Conservation (phyloP, 371 early-diverging fungal species). For the Saksenaea vasiformis region DNA sequence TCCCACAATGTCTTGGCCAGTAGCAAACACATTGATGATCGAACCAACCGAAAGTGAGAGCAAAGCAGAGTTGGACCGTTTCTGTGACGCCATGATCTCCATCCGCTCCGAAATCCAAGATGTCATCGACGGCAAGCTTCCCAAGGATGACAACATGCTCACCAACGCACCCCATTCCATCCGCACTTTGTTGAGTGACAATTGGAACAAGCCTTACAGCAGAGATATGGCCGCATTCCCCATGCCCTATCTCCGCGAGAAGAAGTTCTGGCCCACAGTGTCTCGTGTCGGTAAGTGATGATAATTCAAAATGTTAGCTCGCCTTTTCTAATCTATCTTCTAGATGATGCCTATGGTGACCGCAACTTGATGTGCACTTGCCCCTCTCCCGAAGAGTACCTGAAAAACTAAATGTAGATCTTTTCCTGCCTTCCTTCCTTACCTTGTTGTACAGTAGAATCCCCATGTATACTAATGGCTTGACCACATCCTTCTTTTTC, state of each 20-base stretch:
- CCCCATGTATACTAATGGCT: neutral
- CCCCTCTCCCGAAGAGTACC: constrained; percentile 63
- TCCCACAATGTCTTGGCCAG: constrained; percentile 99
- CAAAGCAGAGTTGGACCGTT: constrained; percentile 91
- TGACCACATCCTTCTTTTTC: neutral
- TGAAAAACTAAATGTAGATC: constrained; percentile 12
- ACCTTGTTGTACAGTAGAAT: neutral
- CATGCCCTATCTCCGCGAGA: constrained; percentile 70
- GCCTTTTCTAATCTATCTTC: neutral
- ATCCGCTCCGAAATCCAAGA: constrained; percentile 91
- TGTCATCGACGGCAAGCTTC: constrained; percentile 81
- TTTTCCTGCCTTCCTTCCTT: neutral
- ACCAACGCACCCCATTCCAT: constrained; percentile 90
- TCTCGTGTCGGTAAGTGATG: constrained; percentile 59
- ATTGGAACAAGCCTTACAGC: constrained; percentile 85
- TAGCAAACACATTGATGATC: constrained; percentile 96
- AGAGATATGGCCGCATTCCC: constrained; percentile 94
- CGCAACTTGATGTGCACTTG: constrained; percentile 93
- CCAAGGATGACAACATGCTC: constrained; percentile 84
- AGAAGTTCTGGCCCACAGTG: constrained; percentile 96
- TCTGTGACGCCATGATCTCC: constrained; percentile 95
- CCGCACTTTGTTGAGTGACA: constrained; percentile 68
- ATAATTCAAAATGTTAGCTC: neutral
- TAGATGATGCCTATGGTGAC: constrained; percentile 95
- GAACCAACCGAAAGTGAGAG: constrained; percentile 98